Percentiles rank a stretch among this genome's conserved stretches.
These are phyloP conservation scores for Stachybotrys echinatus DNA, from an alignment of 2,329 filamentous ascomycete species.

Conservation along the genomic window DNA sequence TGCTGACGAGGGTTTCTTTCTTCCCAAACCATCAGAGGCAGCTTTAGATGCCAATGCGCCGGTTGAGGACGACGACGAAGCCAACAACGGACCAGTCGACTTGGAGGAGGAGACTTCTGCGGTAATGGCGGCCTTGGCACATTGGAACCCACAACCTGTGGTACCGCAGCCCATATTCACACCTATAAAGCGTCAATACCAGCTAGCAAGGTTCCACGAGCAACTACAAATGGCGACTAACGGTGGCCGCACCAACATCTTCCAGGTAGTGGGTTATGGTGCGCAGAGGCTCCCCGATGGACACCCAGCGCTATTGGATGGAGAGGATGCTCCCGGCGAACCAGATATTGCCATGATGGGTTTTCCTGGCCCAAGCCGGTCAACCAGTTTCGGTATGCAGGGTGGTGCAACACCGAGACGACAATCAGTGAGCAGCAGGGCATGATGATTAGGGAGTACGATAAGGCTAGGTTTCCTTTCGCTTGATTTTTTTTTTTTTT, in stretches of 20 bases:
- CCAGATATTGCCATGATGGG: constrained; percentile 39
- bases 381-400: constrained; percentile 39
- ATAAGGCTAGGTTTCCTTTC: no score
- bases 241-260: constrained; percentile 60
- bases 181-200: constrained; percentile 59
- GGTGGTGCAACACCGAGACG: constrained; percentile 33
- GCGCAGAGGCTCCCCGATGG: constrained; percentile 48
- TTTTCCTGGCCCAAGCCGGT: constrained; percentile 30
- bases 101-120: constrained; percentile 90
- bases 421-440: constrained; percentile 42
- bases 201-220: constrained; percentile 57
- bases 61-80: constrained; percentile 78
- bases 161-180: constrained; percentile 59
- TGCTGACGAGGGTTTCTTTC: constrained; percentile 7
- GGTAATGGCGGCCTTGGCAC: constrained; percentile 75
- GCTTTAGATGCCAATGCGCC: constrained; percentile 93
- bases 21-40: constrained; percentile 63
- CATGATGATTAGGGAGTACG: constrained; percentile 15
- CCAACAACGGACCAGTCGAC: constrained; percentile 76
- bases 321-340: constrained; percentile 55
- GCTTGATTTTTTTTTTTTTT: no score
- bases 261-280: constrained; percentile 53
- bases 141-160: constrained; percentile 73
- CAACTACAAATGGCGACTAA: constrained; percentile 63
- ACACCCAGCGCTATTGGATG: constrained; percentile 39